phyloP scores from a whole-genome alignment of 2,329 filamentous ascomycete species.

The Metarhizium guizhouense region DNA sequence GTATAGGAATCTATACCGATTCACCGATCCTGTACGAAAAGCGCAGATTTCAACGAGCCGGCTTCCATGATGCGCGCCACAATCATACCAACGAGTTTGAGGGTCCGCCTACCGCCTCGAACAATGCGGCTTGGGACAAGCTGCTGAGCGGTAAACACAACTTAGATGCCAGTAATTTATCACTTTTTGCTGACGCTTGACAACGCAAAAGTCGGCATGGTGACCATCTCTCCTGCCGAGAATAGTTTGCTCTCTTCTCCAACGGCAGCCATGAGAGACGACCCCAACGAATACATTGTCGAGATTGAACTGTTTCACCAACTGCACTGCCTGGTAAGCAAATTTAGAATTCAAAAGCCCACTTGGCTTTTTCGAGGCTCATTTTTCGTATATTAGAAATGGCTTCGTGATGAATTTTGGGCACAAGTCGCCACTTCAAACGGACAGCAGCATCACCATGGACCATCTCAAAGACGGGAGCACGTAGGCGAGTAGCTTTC shows the following conservation, averaged over 20 bases:
- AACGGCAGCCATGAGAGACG: no score
- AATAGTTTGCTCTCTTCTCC: no score
- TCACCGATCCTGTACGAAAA: not conserved
- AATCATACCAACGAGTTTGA: not conserved
- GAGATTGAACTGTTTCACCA: constrained; percentile 4
- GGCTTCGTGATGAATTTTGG: not conserved
- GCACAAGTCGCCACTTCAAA: not conserved
- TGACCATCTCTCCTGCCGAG: not conserved
- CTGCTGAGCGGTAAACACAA: not conserved
- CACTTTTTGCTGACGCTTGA: no score
- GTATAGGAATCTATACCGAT: not conserved
- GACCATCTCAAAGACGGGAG: no score
- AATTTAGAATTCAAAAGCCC: no score
- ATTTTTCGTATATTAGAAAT: not conserved
- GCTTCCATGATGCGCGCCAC: not conserved
- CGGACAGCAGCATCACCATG: no score
- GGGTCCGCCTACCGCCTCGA: not conserved
- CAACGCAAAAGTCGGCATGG: not conserved
- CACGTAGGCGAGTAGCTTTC: no score
- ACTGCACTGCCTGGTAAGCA: constrained; percentile 2
- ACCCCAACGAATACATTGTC: no score
- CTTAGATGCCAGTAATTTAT: not conserved
- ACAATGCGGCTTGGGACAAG: not conserved
- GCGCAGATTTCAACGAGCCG: not conserved
- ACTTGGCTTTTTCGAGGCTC: no score